Percentiles rank a stretch among this genome's conserved stretches.
These are phyloP conservation scores for Kwoniella shivajii DNA, from an alignment of 1,284 basidiomycete species.

Conservation along the genomic window DNA sequence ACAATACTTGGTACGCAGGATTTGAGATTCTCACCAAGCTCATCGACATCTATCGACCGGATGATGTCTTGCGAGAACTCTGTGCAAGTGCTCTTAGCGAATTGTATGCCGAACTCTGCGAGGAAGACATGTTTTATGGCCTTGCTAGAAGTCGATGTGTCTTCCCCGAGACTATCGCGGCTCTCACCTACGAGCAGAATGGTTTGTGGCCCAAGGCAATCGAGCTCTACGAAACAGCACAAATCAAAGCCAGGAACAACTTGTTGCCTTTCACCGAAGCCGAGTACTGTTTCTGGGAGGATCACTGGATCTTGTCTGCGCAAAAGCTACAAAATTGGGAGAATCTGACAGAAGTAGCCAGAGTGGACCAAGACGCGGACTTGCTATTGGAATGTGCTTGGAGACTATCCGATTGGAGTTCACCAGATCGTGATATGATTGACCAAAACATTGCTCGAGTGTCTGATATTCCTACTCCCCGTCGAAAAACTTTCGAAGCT, in stretches of 20 bases:
- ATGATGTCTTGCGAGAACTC: conserved; percentile 82
- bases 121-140: conserved; percentile 98
- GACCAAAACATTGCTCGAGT: conserved; percentile 83
- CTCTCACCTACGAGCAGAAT: conserved; percentile 92
- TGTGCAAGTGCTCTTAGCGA: conserved; percentile 91
- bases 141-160: conserved; percentile 88
- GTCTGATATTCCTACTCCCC: conserved; percentile 84
- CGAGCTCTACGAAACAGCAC: conserved; percentile 85
- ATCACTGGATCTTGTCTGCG: conserved; percentile 96
- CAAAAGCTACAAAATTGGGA: conserved; percentile 99
- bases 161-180: conserved; percentile 88
- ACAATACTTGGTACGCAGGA: conserved; percentile 90
- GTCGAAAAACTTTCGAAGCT: conserved; percentile 92
- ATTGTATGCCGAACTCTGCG: conserved; percentile 90
- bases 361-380: conserved; percentile 88
- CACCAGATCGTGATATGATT: conserved; percentile 66
- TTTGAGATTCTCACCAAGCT: conserved; percentile 86
- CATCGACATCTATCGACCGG: conserved; percentile 69
- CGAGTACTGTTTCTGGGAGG: conserved; percentile 98
- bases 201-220: conserved; percentile 97
- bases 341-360: conserved; percentile 86
- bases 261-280: conserved; percentile 88
- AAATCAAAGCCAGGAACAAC: conserved; percentile 80
- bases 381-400: conserved; percentile 93
- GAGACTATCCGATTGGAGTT: conserved; percentile 89